phyloP scores from a whole-genome alignment of 1,284 basidiomycete genomes.

The Spongiforma sp. region DNA sequence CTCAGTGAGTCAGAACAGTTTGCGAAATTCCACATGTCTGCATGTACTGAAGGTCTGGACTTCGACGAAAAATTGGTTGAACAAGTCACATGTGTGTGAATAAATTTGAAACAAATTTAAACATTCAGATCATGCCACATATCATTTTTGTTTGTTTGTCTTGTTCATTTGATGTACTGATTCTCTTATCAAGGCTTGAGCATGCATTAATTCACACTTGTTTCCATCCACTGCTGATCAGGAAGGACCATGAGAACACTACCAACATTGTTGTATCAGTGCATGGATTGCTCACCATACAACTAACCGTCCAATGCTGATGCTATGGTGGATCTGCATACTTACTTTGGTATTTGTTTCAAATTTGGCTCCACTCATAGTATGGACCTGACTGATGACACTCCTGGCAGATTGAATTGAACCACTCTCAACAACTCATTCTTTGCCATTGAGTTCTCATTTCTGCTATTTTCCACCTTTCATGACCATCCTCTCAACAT shows the following conservation, averaged over 20 bases:
- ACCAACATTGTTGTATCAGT: conserved; percentile 4
- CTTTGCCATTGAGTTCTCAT: not conserved
- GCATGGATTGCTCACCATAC: not conserved
- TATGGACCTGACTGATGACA: not conserved
- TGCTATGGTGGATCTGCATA: not conserved
- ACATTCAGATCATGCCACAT: conserved; percentile 6
- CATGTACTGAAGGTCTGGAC: no score
- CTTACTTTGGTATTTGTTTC: conserved; percentile 10
- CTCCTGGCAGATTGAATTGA: not conserved
- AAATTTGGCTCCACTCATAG: not conserved
- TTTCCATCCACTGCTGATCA: conserved; percentile 1
- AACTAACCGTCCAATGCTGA: not conserved
- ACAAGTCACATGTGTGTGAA: no score
- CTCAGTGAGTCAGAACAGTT: no score
- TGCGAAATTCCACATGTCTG: no score
- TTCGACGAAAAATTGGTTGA: no score
- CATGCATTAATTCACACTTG: conserved; percentile 9
- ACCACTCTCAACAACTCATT: not conserved
- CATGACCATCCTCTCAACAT: no score
- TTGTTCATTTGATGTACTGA: conserved; percentile 1
- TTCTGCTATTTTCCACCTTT: no score
- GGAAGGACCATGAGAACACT: conserved; percentile 6
- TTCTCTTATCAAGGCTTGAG: conserved; percentile 12
- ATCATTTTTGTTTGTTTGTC: no score
- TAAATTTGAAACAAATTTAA: conserved; percentile 2